Conservation (phyloP, 23 red algal genomes). For the Chondrus crispus region DNA sequence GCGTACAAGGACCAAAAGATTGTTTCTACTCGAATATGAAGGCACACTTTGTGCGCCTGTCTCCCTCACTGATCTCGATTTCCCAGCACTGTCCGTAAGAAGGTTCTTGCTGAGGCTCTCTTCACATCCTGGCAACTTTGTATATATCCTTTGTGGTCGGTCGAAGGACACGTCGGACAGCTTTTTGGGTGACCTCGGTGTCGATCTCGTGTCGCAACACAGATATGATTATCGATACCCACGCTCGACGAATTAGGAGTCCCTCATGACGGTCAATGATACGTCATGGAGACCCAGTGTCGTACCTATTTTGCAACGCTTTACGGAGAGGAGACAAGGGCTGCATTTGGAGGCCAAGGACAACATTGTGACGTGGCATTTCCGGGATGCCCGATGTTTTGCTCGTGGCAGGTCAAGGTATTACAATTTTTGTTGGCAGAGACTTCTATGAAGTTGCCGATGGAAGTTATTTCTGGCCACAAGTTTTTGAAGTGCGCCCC, state of each 20-base stretch:
- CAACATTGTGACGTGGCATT: constrained; percentile 91
- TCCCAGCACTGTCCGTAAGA: constrained; percentile 45
- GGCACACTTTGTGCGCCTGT: constrained; percentile 64
- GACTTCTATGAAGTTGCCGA: constrained; percentile 70
- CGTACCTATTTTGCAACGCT: constrained; percentile 86
- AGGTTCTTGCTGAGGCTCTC: constrained; percentile 66
- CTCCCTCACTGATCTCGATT: constrained; percentile 64
- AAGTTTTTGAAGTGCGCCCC: constrained; percentile 59
- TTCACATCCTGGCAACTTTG: constrained; percentile 69
- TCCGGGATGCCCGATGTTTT: constrained; percentile 81
- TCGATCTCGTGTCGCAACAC: constrained; percentile 89
- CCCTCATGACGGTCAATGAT: constrained; percentile 40
- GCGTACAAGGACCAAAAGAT: constrained; percentile 14
- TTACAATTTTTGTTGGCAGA: constrained; percentile 74
- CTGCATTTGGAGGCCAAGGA: constrained; percentile 81
- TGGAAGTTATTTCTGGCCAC: constrained; percentile 68
- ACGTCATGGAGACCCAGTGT: constrained; percentile 72
- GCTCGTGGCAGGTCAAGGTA: constrained; percentile 91
- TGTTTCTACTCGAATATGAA: constrained; percentile 91
- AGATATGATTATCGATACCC: constrained; percentile 79
- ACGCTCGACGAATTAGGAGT: constrained; percentile 51
- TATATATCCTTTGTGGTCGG: constrained; percentile 82
- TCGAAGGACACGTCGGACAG: constrained; percentile 53
- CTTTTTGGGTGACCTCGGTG: constrained; percentile 76
- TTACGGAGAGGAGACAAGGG: constrained; percentile 87